Evolutionary conservation across 306 rosid genomes (phyloP), one percentile per base, ranked within the genome.

Genomic region (Neltuma alba): DNA sequence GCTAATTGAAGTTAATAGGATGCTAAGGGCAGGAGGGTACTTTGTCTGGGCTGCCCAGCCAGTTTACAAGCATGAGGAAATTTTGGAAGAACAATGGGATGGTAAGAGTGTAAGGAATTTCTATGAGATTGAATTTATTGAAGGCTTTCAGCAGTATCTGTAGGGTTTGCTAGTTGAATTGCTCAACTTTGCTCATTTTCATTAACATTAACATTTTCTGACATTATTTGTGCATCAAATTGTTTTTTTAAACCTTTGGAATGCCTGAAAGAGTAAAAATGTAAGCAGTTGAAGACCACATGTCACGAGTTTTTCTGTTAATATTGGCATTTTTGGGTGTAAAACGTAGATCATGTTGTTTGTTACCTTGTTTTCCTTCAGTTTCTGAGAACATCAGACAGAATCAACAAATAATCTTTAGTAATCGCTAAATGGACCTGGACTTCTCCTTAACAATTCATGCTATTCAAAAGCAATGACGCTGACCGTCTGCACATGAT

Each of bases 31-130:
- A 52, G 99, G 99, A 83, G 99, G 99, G 67, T 95, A 91, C 89
- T 95, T 95, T 88, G 97, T 88, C 63, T 95, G 99, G 99, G 99
- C 99, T 50, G 99, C 99, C 16, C 99, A 95, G 85, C 99, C 99
- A 62, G 99, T 92, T 80, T 95, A 95, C 80, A 95, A 95, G 88
- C 99, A 95, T 55, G 96, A 91, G 84, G 96, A 91, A 82, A 82
- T 63, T 82, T 88, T 95, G 76, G 97, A 93, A 90, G 91, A 89
- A 77, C 99, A 93, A 86, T 95, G 99, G 99, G 79, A 93, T 90
- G 98, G 99, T 95, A 86, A 80, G 25, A 28, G 69, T 79, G 44
- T 12, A 62, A 30, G 40, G 52, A 77, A 18, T 69, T 66, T 72
- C 78, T 50, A 30, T 77, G 50, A 57, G 47, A 61, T 71, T 72